Evolutionary conservation across 371 early-diverging fungal genomes (phyloP).

Genomic region (Smittium culicis): DNA sequence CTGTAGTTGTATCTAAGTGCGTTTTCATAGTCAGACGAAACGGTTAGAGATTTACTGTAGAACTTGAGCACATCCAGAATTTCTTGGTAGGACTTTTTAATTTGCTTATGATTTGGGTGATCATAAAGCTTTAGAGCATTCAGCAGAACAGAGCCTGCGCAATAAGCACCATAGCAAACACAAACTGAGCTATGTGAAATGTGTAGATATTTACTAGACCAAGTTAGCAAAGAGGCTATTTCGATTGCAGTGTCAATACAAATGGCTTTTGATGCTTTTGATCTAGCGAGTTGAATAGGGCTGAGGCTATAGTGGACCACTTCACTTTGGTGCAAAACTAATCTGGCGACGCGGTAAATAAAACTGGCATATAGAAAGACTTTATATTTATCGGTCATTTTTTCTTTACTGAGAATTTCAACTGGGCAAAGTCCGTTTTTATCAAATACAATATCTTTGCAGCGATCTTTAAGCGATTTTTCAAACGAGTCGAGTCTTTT

Average conservation of each 20-base stretch:
- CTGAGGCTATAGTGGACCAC: not conserved
- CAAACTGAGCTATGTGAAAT: not conserved
- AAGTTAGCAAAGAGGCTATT: not conserved
- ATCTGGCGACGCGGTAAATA: not conserved
- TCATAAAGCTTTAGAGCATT: not conserved
- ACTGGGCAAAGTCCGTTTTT: too few relatives aligned
- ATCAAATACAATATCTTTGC: too few relatives aligned
- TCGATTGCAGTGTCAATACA: conserved; percentile 1
- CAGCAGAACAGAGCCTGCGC: not conserved
- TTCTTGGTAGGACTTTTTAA: not conserved
- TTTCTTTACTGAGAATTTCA: not conserved
- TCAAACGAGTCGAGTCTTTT: too few relatives aligned
- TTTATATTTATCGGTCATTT: not conserved
- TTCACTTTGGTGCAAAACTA: not conserved
- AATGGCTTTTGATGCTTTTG: not conserved
- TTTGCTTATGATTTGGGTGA: not conserved
- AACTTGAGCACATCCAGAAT: not conserved
- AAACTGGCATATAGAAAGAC: not conserved
- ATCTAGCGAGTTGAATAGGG: not conserved
- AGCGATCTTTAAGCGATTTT: too few relatives aligned
- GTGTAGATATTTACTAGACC: not conserved
- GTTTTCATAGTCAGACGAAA: not conserved
- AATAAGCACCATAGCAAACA: too few relatives aligned
- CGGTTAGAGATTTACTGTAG: not conserved
- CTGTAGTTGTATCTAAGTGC: not conserved